Percentiles rank a stretch among this genome's conserved stretches.
phyloP scores from a whole-genome alignment of 2,329 filamentous ascomycete species.

The Berkeleyomyces basicola region DNA sequence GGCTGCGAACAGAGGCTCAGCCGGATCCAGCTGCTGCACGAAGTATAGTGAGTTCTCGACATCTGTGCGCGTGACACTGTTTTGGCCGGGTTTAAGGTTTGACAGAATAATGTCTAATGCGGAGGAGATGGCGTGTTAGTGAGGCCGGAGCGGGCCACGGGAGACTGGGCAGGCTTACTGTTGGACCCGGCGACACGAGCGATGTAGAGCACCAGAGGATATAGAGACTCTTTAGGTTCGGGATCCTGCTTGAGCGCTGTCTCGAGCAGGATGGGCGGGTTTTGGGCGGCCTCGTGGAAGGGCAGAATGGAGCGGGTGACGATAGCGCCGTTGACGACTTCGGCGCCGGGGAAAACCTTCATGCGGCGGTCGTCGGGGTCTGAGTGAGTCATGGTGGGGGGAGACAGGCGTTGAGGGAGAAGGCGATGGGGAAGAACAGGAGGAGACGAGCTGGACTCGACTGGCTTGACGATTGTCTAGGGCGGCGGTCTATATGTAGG shows the following conservation, averaged over 20 bases:
- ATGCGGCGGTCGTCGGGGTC: conserved; percentile 1
- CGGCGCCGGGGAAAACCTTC: conserved; percentile 5
- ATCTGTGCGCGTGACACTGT: conserved; percentile 77
- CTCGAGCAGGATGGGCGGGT: conserved; percentile 60
- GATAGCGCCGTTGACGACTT: conserved; percentile 6
- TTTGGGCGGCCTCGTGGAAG: conserved; percentile 50
- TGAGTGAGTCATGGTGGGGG: not conserved
- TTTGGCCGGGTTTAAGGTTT: conserved; percentile 71
- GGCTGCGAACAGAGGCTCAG: conserved; percentile 32
- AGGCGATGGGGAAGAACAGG: not conserved
- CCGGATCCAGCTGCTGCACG: conserved; percentile 43
- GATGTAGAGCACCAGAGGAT: conserved; percentile 75
- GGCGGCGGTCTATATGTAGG: too few relatives aligned
- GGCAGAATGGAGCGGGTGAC: conserved; percentile 8
- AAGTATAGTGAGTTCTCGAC: conserved; percentile 83
- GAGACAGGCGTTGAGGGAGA: not conserved
- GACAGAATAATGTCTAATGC: conserved; percentile 73
- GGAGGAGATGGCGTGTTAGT: conserved; percentile 6
- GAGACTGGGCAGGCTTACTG: conserved; percentile 35
- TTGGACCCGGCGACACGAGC: conserved; percentile 79
- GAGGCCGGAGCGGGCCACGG: not conserved
- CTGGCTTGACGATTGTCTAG: not conserved
- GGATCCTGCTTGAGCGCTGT: conserved; percentile 81
- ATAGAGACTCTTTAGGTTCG: conserved; percentile 47
- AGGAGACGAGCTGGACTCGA: not conserved